A percentile compares a stretch with the other conserved stretches of the same genome.
Conservation (phyloP, 148 eudicot genomes). For the Vaccinium corymbosum region DNA sequence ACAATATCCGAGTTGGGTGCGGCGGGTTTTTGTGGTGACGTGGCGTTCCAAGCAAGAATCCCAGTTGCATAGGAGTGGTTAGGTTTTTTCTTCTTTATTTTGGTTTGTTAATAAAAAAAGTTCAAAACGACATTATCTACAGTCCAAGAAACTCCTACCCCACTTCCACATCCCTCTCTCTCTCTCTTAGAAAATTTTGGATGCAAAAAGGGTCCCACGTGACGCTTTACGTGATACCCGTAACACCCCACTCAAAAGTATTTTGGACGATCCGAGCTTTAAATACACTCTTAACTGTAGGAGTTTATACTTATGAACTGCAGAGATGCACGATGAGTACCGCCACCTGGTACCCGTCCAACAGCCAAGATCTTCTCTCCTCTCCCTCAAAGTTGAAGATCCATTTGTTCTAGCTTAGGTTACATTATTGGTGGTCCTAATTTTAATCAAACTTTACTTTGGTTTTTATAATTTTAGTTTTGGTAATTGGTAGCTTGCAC, state of each 20-base stretch:
- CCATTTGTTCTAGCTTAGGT: background rate
- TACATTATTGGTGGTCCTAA: background rate
- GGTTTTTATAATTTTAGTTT: too few relatives aligned
- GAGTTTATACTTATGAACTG: too few relatives aligned
- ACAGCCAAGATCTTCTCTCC: too few relatives aligned
- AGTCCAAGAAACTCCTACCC: background rate
- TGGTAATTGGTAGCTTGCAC: too few relatives aligned
- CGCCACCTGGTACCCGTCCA: too few relatives aligned
- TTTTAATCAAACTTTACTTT: background rate
- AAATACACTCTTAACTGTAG: too few relatives aligned
- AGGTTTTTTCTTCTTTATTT: background rate
- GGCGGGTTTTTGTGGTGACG: slow-evolving; percentile 49
- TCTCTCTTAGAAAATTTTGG: background rate
- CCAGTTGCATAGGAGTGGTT: slow-evolving; percentile 15
- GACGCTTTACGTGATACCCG: too few relatives aligned
- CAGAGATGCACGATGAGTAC: too few relatives aligned
- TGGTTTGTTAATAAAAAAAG: background rate
- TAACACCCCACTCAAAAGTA: too few relatives aligned
- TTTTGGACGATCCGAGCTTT: too few relatives aligned
- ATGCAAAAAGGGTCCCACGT: too few relatives aligned
- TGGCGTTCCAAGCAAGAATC: slow-evolving; percentile 47
- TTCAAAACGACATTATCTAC: background rate
- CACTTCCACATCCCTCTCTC: background rate
- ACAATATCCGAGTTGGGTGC: slow-evolving; percentile 26
- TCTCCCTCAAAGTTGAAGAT: too few relatives aligned